A percentile compares a stretch with the other conserved stretches of the same genome.
These are phyloP conservation scores for Hypholoma sublateritium DNA, from an alignment of 768 basidiomycete species.

Conservation along the genomic window DNA sequence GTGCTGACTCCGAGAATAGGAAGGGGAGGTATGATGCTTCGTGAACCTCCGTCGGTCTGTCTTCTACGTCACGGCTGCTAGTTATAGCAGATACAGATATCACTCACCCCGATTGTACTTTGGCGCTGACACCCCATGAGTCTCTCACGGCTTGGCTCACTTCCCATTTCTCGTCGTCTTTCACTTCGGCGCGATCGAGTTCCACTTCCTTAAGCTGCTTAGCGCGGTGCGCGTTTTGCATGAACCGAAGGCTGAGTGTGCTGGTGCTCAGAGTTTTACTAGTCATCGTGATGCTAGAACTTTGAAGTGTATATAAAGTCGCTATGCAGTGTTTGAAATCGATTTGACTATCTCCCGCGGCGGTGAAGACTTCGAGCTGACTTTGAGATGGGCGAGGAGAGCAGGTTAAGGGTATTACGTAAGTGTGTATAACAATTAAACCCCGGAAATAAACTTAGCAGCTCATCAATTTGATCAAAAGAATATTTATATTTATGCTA, in stretches of 20 bases:
- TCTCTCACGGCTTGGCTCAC: conserved; percentile 51
- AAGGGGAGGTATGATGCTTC: conserved; percentile 70
- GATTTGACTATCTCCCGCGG: no score
- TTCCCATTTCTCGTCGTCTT: conserved; percentile 69
- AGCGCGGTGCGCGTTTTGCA: conserved; percentile 67
- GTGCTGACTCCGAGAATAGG: conserved; percentile 40
- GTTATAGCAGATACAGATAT: background rate
- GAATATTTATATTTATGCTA: no score
- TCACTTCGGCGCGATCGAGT: conserved; percentile 50
- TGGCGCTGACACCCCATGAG: conserved; percentile 43
- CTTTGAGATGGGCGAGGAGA: no score
- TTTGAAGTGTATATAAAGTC: no score
- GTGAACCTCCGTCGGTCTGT: conserved; percentile 39
- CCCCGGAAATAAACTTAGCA: no score
- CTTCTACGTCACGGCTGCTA: background rate
- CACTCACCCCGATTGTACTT: conserved; percentile 10
- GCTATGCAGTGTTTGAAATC: no score
- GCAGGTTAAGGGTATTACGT: no score
- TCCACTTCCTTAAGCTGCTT: conserved; percentile 51
- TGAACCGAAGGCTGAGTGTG: conserved; percentile 66
- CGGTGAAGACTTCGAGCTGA: no score
- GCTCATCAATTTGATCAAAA: no score
- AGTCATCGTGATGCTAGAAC: background rate
- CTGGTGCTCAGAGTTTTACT: conserved; percentile 58
- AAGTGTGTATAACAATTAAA: no score